Percentiles rank a stretch among this genome's conserved stretches.
Evolutionary conservation across 2,329 filamentous ascomycete species (phyloP).

Genomic region (Chrysoporthe deuterocubensis): DNA sequence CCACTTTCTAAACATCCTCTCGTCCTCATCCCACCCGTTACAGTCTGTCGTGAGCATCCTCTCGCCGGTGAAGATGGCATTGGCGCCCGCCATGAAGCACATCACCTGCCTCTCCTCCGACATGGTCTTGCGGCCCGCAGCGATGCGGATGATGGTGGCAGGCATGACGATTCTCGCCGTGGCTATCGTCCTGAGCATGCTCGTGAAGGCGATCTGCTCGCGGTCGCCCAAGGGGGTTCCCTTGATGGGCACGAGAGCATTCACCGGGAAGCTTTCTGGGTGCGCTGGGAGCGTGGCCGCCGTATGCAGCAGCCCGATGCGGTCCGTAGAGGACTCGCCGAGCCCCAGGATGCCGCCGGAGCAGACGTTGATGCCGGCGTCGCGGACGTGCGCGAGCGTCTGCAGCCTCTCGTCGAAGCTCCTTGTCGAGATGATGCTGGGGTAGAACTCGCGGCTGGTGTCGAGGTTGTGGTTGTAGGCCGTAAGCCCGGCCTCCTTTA

Average conservation of each 20-base stretch:
- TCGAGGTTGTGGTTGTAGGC: conserved; percentile 96
- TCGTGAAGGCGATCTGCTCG: conserved; percentile 74
- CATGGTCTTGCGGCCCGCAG: conserved; percentile 83
- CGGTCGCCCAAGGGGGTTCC: conserved; percentile 82
- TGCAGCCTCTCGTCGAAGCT: conserved; percentile 85
- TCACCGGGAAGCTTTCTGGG: conserved; percentile 90
- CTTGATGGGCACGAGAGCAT: conserved; percentile 87
- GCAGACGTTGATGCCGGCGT: conserved; percentile 89
- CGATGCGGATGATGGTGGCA: conserved; percentile 82
- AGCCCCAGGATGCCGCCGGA: conserved; percentile 87
- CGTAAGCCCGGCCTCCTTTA: conserved; percentile 82
- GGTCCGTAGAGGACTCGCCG: conserved; percentile 78
- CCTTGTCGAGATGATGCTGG: conserved; percentile 81
- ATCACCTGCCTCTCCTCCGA: conserved; percentile 86
- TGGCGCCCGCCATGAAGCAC: conserved; percentile 89
- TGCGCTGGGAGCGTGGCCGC: conserved; percentile 80
- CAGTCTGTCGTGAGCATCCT: conserved; percentile 95
- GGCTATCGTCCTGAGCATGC: conserved; percentile 80
- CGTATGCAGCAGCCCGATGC: conserved; percentile 82
- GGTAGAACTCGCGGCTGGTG: conserved; percentile 87
- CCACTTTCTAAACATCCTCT: conserved; percentile 81
- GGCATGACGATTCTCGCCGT: conserved; percentile 85
- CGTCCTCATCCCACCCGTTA: conserved; percentile 89
- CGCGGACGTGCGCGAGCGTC: conserved; percentile 78
- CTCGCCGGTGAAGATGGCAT: conserved; percentile 93